phyloP scores from a whole-genome alignment of 1,284 basidiomycete species.

The Papiliotrema flavescens region DNA sequence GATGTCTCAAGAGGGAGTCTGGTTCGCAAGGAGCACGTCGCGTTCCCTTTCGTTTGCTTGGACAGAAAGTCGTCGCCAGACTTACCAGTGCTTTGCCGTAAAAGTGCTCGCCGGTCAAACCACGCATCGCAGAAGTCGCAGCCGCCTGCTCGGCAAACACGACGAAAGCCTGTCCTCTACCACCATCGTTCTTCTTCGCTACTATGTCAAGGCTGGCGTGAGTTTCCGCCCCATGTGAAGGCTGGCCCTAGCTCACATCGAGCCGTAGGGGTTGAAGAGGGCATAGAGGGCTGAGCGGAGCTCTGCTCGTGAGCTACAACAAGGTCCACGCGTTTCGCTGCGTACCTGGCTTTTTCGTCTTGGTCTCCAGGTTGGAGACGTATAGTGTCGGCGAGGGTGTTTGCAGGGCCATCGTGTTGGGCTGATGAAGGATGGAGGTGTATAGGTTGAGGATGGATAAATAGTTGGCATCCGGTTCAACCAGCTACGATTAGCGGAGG shows the following conservation, averaged over 20 bases:
- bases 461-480: too few species aligned
- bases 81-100: constrained; percentile 54
- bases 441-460: too few species aligned
- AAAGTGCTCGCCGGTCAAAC: constrained; percentile 84
- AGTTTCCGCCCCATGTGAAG: not conserved
- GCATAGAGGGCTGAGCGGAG: constrained; percentile 76
- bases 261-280: constrained; percentile 90
- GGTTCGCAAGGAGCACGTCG: too few species aligned
- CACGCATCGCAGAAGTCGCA: constrained; percentile 85
- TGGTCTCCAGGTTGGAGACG: constrained; percentile 90
- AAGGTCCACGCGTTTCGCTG: not conserved
- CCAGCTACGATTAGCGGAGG: too few species aligned
- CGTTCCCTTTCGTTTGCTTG: too few species aligned
- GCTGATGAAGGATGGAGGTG: too few species aligned
- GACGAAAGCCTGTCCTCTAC: constrained; percentile 94
- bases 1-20: too few species aligned
- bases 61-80: constrained; percentile 5
- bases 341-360: constrained; percentile 78
- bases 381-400: constrained; percentile 84
- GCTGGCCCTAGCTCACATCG: constrained; percentile 53
- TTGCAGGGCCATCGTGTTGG: constrained; percentile 44
- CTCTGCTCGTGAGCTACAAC: constrained; percentile 53
- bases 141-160: constrained; percentile 85
- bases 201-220: constrained; percentile 71
- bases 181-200: constrained; percentile 75